These are phyloP conservation scores for Parafenestella ontariensis DNA, from an alignment of 2,329 filamentous ascomycete species.

Conservation along the genomic window DNA sequence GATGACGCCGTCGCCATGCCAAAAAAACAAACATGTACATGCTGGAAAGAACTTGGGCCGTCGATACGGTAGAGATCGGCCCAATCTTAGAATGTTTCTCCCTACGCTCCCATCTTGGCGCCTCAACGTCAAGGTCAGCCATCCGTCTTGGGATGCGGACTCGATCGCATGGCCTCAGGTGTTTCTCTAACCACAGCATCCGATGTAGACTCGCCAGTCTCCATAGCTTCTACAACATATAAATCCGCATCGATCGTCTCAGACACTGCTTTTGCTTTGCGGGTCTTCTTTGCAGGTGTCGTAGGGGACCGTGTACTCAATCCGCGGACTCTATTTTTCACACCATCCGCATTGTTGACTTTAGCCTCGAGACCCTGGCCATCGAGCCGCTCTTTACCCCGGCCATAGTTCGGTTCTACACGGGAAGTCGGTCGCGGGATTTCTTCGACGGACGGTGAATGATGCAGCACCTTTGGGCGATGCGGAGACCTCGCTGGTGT, in stretches of 20 bases:
- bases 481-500: background rate
- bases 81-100: background rate
- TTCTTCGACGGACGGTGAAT: constrained; percentile 11
- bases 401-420: background rate
- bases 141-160: constrained; percentile 59
- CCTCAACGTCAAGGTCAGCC: background rate
- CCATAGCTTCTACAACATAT: constrained; percentile 10
- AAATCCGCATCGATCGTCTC: constrained; percentile 14
- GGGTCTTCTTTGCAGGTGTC: background rate
- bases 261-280: background rate
- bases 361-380: background rate
- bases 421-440: background rate
- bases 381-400: background rate
- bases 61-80: background rate
- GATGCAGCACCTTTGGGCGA: background rate
- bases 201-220: constrained; percentile 1
- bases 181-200: constrained; percentile 10
- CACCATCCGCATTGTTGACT: constrained; percentile 2
- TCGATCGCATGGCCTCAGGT: constrained; percentile 7
- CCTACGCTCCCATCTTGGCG: background rate
- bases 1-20: constrained; percentile 7
- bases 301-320: background rate
- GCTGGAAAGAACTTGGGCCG: background rate
- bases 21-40: background rate
- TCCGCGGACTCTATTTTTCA: background rate